These are phyloP conservation scores for Otatea glauca DNA, from an alignment of 176 grass and related monocot species.

Conservation along the genomic window DNA sequence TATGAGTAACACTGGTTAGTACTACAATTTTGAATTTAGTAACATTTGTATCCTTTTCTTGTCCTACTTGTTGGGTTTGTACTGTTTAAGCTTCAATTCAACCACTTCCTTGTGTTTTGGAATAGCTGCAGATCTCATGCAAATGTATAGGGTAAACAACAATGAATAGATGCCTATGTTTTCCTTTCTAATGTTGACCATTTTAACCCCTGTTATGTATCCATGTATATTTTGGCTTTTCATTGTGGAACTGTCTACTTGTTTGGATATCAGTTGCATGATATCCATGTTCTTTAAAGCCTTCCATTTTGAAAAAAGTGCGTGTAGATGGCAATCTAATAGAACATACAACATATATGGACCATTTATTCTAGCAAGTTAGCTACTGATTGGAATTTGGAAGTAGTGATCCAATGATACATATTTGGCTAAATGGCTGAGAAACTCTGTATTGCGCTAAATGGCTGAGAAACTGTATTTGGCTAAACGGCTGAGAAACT, in stretches of 20 bases:
- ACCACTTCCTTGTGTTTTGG: neutral
- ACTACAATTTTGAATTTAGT: conserved; percentile 35
- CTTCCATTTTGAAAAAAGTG: conserved; percentile 7
- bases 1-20: conserved; percentile 47
- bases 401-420: neutral
- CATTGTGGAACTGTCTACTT: neutral
- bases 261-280: neutral
- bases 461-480: neutral
- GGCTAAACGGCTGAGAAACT: conserved; percentile 5
- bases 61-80: conserved; percentile 28
- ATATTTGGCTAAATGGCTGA: neutral
- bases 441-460: neutral
- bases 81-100: conserved; percentile 13
- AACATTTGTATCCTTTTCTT: conserved; percentile 27
- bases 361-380: neutral
- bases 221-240: conserved; percentile 12
- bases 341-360: neutral
- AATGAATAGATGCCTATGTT: conserved; percentile 13
- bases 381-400: neutral
- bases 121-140: conserved; percentile 34
- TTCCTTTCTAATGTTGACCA: neutral
- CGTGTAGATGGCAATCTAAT: neutral
- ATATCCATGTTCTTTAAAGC: neutral
- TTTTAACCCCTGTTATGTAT: conserved; percentile 11
- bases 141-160: conserved; percentile 12